A percentile compares a stretch with the other conserved stretches of the same genome.
Evolutionary conservation across 257 asterid species (phyloP).

Genomic region (Oldenlandia corymbosa): DNA sequence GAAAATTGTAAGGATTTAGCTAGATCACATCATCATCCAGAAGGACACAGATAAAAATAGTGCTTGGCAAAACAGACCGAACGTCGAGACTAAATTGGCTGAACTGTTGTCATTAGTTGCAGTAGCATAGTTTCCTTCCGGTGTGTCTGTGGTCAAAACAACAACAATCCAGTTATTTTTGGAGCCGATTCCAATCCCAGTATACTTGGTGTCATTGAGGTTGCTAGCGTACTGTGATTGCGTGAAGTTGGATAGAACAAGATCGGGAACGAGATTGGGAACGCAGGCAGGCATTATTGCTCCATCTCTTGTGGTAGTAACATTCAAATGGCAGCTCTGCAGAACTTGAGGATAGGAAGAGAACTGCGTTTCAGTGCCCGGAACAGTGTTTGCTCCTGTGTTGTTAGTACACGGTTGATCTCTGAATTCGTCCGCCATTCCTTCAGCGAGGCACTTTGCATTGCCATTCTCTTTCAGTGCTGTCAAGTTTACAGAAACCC

Average conservation of each 20-base stretch:
- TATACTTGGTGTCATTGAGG: slow-evolving; percentile 56
- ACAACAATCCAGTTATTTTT: slow-evolving; percentile 71
- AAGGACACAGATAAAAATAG: slow-evolving; percentile 12
- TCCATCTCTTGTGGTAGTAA: slow-evolving; percentile 79
- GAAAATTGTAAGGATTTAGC: slow-evolving; percentile 16
- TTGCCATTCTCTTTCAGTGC: slow-evolving; percentile 54
- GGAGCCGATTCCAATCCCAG: slow-evolving; percentile 68
- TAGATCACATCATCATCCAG: slow-evolving; percentile 27
- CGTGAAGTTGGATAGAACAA: slow-evolving; percentile 69
- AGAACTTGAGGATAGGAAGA: slow-evolving; percentile 53
- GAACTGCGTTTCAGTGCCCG: slow-evolving; percentile 64
- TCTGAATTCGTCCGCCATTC: slow-evolving; percentile 62
- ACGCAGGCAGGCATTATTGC: slow-evolving; percentile 77
- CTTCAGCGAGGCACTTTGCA: slow-evolving; percentile 80
- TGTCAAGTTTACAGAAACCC: slow-evolving; percentile 59
- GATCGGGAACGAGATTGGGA: slow-evolving; percentile 48
- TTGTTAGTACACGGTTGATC: slow-evolving; percentile 73
- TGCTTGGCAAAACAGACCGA: slow-evolving; percentile 19
- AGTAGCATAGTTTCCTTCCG: slow-evolving; percentile 47
- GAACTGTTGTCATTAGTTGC: slow-evolving; percentile 13
- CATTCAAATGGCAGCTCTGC: slow-evolving; percentile 57
- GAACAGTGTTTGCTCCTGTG: slow-evolving; percentile 80
- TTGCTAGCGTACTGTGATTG: slow-evolving; percentile 48
- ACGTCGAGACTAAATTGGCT: slow-evolving; percentile 28
- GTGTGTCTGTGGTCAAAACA: slow-evolving; percentile 64